phyloP scores from a whole-genome alignment of 73 alveolate species.

The Uronychia setigera region DNA sequence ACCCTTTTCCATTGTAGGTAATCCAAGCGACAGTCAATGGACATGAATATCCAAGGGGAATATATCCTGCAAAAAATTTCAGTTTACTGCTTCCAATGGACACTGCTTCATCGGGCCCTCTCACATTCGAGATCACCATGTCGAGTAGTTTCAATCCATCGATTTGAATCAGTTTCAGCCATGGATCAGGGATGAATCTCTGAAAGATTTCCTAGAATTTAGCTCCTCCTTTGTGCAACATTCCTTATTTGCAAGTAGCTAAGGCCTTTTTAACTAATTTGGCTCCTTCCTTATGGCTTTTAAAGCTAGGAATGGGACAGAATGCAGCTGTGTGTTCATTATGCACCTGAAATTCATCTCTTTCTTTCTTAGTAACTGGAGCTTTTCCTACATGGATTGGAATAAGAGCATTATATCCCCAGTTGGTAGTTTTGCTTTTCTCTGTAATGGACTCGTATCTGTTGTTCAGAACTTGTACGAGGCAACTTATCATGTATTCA shows the following conservation, averaged over 20 bases:
- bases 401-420: neutral
- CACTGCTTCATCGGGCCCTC: neutral
- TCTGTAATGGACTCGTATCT: neutral
- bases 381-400: neutral
- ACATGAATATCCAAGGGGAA: neutral
- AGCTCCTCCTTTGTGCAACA: neutral
- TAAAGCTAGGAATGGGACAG: neutral
- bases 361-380: neutral
- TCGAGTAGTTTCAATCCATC: neutral
- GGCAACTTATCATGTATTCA: neutral
- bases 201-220: neutral
- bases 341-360: neutral
- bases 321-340: neutral
- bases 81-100: neutral
- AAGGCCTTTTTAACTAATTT: neutral
- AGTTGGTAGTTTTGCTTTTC: neutral
- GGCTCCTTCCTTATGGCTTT: neutral
- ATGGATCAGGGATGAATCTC: neutral
- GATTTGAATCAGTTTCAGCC: neutral
- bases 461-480: neutral
- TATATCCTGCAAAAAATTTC: neutral
- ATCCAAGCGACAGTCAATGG: neutral
- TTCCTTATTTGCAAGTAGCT: neutral
- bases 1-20: neutral
- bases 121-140: neutral